Percentiles rank a stretch among this genome's conserved stretches.
These are phyloP conservation scores for Apiospora arundinis DNA, from an alignment of 2,329 filamentous ascomycete genomes.

Conservation along the genomic window DNA sequence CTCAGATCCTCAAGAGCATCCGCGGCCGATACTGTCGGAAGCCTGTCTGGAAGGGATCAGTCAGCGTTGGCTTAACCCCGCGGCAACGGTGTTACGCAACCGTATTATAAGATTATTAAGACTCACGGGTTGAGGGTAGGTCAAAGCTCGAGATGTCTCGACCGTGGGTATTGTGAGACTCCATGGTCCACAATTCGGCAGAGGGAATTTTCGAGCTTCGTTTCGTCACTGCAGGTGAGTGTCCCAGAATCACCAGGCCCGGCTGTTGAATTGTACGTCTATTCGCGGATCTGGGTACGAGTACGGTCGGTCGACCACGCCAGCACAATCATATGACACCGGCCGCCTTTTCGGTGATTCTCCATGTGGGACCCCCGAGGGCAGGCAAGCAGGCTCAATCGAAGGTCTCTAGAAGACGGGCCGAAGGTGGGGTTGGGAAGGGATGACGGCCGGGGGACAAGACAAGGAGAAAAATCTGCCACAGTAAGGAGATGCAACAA, in stretches of 20 bases:
- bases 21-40: slow-evolving; percentile 79
- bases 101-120: slow-evolving; percentile 27
- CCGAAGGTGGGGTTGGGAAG: slow-evolving; percentile 10
- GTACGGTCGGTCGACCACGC: slow-evolving; percentile 13
- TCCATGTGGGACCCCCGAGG: slow-evolving; percentile 10
- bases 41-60: slow-evolving; percentile 62
- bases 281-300: background rate
- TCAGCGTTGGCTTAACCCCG: slow-evolving; percentile 26
- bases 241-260: background rate
- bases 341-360: slow-evolving; percentile 13
- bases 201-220: slow-evolving; percentile 7
- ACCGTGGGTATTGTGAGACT: slow-evolving; percentile 65
- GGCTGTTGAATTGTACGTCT: background rate
- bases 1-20: slow-evolving; percentile 70
- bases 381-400: slow-evolving; percentile 11
- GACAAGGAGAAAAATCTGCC: slow-evolving; percentile 13
- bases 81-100: background rate
- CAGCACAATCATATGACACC: slow-evolving; percentile 19
- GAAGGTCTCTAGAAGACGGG: slow-evolving; percentile 11
- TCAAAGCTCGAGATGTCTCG: slow-evolving; percentile 68
- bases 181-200: slow-evolving; percentile 47
- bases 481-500: slow-evolving; percentile 4
- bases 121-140: slow-evolving; percentile 57
- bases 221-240: slow-evolving; percentile 3
- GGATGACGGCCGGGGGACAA: slow-evolving; percentile 8